These are phyloP conservation scores for Penicillium subrubescens DNA, from an alignment of 495 filamentous ascomycete genomes.

Conservation along the genomic window DNA sequence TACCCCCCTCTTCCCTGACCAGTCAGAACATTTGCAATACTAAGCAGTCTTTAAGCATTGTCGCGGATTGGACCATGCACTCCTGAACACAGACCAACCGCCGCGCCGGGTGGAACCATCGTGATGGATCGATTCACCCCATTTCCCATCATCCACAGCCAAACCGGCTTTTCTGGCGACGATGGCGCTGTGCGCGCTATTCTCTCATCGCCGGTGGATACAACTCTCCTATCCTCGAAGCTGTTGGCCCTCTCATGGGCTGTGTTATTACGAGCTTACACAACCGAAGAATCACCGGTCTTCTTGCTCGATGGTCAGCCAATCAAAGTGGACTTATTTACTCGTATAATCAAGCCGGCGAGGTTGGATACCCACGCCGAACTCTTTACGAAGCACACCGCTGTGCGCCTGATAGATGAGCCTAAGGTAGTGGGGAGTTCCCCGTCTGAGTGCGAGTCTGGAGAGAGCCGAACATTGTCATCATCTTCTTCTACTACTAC, in stretches of 20 bases:
- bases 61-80: constrained; percentile 13
- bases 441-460: not conserved
- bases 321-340: constrained; percentile 37
- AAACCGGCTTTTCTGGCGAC: constrained; percentile 9
- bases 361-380: constrained; percentile 16
- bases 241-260: constrained; percentile 43
- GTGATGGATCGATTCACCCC: constrained; percentile 29
- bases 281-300: constrained; percentile 33
- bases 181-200: constrained; percentile 19
- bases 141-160: constrained; percentile 20
- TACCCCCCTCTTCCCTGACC: not conserved
- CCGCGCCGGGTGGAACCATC: not conserved
- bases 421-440: not conserved
- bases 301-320: constrained; percentile 37
- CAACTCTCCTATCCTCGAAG: constrained; percentile 23
- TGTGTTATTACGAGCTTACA: constrained; percentile 40
- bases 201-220: constrained; percentile 27
- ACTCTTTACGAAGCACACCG: constrained; percentile 21
- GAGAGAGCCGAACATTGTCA: not conserved
- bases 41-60: constrained; percentile 26
- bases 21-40: constrained; percentile 24
- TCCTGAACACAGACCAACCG: constrained; percentile 8
- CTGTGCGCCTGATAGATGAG: constrained; percentile 21
- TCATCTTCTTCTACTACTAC: not conserved
- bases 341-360: constrained; percentile 24